These are phyloP conservation scores for Trametes pubescens DNA, from an alignment of 1,284 basidiomycete species.

Conservation along the genomic window DNA sequence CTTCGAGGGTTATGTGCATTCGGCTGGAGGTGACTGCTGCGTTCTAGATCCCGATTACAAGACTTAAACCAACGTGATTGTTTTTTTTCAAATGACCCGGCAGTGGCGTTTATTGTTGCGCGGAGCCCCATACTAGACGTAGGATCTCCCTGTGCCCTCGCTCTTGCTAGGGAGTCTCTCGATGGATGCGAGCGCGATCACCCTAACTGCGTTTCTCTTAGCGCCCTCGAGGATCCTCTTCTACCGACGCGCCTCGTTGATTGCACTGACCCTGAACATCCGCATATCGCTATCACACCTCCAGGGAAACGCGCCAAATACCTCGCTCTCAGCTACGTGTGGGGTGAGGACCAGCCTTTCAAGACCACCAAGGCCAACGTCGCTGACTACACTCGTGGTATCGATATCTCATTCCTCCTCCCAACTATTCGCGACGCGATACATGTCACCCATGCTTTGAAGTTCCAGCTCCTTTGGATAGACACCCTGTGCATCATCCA, in stretches of 20 bases:
- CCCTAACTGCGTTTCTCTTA: neutral
- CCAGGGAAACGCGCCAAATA: constrained; percentile 5
- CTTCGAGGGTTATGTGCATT: neutral
- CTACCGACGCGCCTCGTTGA: constrained; percentile 26
- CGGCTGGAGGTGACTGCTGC: neutral
- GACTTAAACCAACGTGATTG: too few relatives aligned
- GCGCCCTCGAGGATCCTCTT: neutral
- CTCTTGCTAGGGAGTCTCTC: neutral
- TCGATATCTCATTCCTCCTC: neutral
- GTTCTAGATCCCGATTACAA: too few relatives aligned
- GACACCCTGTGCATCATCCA: constrained; percentile 18
- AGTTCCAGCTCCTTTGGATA: constrained; percentile 7
- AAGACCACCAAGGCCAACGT: constrained; percentile 7
- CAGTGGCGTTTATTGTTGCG: neutral
- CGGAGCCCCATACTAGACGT: too few relatives aligned
- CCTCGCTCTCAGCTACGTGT: constrained; percentile 27
- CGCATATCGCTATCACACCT: neutral
- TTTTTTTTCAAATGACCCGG: neutral
- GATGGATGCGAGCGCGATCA: constrained; percentile 1
- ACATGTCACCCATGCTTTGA: neutral
- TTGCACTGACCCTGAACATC: constrained; percentile 10
- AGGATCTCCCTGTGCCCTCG: neutral
- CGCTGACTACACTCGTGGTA: neutral
- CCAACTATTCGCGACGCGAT: constrained; percentile 13
- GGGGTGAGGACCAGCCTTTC: constrained; percentile 20